These are phyloP conservation scores for Penicillium crustosum DNA, from an alignment of 2,329 filamentous ascomycete genomes.

Conservation along the genomic window DNA sequence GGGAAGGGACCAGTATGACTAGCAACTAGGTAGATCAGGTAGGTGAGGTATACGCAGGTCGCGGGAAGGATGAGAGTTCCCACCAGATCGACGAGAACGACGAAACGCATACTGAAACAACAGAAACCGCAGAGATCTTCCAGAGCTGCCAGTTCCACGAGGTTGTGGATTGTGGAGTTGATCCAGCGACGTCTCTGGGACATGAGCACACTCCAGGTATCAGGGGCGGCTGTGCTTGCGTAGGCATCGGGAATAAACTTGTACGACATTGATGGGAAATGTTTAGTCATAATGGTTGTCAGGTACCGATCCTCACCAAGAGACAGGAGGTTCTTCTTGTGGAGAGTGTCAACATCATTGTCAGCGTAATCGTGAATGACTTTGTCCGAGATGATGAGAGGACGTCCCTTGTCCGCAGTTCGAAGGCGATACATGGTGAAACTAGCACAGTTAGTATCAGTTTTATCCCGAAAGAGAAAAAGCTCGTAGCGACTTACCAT, in stretches of 20 bases:
- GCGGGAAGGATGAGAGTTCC: slow-evolving; percentile 91
- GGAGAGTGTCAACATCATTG: slow-evolving; percentile 86
- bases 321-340: slow-evolving; percentile 89
- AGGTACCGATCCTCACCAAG: slow-evolving; percentile 96
- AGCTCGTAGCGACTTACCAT: slow-evolving; percentile 66
- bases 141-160: slow-evolving; percentile 84
- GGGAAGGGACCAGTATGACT: slow-evolving; percentile 73
- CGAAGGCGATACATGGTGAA: slow-evolving; percentile 98
- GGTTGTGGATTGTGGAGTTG: slow-evolving; percentile 96
- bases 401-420: slow-evolving; percentile 90
- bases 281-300: slow-evolving; percentile 96
- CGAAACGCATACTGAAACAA: slow-evolving; percentile 96
- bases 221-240: slow-evolving; percentile 88
- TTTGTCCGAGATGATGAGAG: slow-evolving; percentile 86
- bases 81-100: slow-evolving; percentile 90
- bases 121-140: slow-evolving; percentile 98
- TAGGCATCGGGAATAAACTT: slow-evolving; percentile 95
- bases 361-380: slow-evolving; percentile 87
- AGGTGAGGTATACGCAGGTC: slow-evolving; percentile 81
- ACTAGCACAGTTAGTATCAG: slow-evolving; percentile 57
- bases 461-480: background rate
- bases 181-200: slow-evolving; percentile 99
- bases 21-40: slow-evolving; percentile 78
- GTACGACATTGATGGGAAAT: slow-evolving; percentile 93
- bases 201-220: slow-evolving; percentile 88